Evolutionary conservation across 129 eudicot species (phyloP).

Genomic region (Arctium minus): DNA sequence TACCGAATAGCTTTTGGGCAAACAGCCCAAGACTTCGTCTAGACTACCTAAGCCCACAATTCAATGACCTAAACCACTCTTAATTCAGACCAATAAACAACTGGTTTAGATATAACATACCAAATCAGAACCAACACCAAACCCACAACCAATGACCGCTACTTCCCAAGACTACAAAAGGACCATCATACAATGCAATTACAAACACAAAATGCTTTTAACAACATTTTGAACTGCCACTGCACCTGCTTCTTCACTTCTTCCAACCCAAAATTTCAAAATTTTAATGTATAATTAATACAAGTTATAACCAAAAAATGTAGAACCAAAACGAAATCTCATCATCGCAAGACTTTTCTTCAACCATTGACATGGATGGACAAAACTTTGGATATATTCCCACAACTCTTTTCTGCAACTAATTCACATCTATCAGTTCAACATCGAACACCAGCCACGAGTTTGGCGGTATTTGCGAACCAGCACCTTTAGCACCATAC

Average conservation of each 20-base stretch:
- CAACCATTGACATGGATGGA: background rate
- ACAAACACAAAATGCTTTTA: background rate
- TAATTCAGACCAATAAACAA: too few species aligned
- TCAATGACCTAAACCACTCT: too few species aligned
- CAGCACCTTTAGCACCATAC: slow-evolving; percentile 79
- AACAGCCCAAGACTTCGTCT: too few species aligned
- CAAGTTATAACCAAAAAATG: background rate
- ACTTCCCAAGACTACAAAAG: background rate
- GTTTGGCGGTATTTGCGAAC: slow-evolving; percentile 66
- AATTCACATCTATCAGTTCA: slow-evolving; percentile 71
- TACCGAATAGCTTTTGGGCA: too few species aligned
- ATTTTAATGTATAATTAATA: background rate
- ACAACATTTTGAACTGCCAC: background rate
- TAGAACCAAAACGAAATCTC: background rate
- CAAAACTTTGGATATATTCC: background rate
- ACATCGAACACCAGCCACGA: slow-evolving; percentile 84
- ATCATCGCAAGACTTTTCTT: background rate
- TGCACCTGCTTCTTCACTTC: background rate
- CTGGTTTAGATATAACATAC: too few species aligned
- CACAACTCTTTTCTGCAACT: background rate
- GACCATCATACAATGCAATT: background rate
- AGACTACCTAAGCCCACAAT: too few species aligned
- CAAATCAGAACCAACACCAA: too few species aligned
- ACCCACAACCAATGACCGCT: background rate
- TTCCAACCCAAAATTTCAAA: background rate